A percentile compares a stretch with the other conserved stretches of the same genome.
phyloP scores from a whole-genome alignment of 2,329 filamentous ascomycete species.

The Chalara sp. region DNA sequence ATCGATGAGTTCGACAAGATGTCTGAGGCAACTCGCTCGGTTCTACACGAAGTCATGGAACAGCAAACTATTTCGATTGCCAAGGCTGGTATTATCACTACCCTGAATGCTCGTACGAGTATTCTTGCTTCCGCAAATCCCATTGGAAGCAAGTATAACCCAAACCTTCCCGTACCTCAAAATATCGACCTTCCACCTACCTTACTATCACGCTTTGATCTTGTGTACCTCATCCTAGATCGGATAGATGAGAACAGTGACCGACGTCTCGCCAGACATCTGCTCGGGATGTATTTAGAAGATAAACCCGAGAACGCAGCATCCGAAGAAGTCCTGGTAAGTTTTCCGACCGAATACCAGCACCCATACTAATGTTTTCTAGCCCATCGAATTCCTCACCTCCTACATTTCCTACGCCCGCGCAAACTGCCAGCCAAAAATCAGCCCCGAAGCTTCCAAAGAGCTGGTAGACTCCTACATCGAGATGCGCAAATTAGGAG shows the following conservation, averaged over 20 bases:
- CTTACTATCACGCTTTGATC: conserved; percentile 88
- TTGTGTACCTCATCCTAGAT: conserved; percentile 95
- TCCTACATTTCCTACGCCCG: conserved; percentile 96
- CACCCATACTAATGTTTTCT: background rate
- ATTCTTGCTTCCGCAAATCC: conserved; percentile 97
- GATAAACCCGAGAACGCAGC: conserved; percentile 82
- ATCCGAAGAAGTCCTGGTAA: conserved; percentile 71
- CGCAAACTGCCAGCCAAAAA: conserved; percentile 72
- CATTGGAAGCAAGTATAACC: conserved; percentile 96
- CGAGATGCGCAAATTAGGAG: conserved; percentile 88
- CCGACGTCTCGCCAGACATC: conserved; percentile 80
- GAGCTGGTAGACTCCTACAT: conserved; percentile 86
- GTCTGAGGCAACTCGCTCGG: conserved; percentile 67
- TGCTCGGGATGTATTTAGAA: conserved; percentile 94
- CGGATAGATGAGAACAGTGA: conserved; percentile 87
- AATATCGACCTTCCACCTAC: conserved; percentile 98
- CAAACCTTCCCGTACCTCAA: conserved; percentile 88
- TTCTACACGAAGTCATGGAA: conserved; percentile 76
- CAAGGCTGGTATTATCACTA: conserved; percentile 75
- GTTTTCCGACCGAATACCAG: conserved; percentile 26
- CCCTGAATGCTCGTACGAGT: conserved; percentile 88
- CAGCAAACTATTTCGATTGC: conserved; percentile 74
- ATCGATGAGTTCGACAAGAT: conserved; percentile 80
- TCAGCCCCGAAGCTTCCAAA: conserved; percentile 73
- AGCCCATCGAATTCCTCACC: conserved; percentile 93